Evolutionary conservation across 768 basidiomycete genomes (phyloP).

Genomic region (Suillus brevipes): DNA sequence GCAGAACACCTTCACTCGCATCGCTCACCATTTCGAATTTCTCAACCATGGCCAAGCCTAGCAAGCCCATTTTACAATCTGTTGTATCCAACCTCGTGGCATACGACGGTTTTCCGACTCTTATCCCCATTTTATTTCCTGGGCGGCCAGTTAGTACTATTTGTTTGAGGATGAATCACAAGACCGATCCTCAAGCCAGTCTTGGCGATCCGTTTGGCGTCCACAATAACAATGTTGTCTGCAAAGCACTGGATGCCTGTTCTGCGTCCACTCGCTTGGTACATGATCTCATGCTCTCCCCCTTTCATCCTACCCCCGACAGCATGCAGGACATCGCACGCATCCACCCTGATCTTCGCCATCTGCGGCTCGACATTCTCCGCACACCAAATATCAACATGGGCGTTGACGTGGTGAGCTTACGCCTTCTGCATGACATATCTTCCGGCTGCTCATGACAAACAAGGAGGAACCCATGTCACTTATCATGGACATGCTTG

Average conservation of each 20-base stretch:
- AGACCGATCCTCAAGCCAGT: background rate
- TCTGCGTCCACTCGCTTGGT: background rate
- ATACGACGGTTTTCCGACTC: background rate
- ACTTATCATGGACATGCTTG: background rate
- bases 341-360: constrained; percentile 1
- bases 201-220: constrained; percentile 1
- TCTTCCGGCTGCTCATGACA: background rate
- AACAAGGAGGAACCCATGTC: background rate
- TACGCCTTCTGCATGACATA: background rate
- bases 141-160: background rate
- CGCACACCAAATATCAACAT: background rate
- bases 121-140: background rate
- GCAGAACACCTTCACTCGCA: background rate
- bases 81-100: background rate
- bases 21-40: constrained; percentile 2
- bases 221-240: background rate
- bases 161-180: constrained; percentile 5
- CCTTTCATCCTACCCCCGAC: constrained; percentile 1
- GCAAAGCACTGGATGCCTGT: background rate
- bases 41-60: background rate
- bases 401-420: background rate
- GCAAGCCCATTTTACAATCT: background rate
- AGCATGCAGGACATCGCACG: constrained; percentile 1
- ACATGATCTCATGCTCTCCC: background rate
- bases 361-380: constrained; percentile 4